Evolutionary conservation across 2,329 filamentous ascomycete species (phyloP), one percentile per base, ranked within the genome.

Genomic region (Microcyclospora pomicola): DNA sequence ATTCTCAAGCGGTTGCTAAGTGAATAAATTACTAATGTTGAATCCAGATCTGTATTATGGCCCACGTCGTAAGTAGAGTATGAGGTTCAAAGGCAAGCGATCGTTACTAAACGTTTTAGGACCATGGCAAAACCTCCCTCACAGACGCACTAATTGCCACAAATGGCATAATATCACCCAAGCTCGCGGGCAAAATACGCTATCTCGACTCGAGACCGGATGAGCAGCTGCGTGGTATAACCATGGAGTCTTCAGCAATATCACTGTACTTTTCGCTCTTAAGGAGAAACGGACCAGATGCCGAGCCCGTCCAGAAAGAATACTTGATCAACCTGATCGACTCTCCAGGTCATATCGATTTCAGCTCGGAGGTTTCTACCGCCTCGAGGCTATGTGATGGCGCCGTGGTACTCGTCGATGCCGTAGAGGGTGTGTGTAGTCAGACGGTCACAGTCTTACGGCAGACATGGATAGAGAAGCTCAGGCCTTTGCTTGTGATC

Each of bases 241-340:
- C 91, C n/a, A 98, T 98, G 91, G 91, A 98, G 61, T 96, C 91
- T 0, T 96, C 88, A 5, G 91, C 91, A 44, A 98, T 98, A 47
- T 96, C 91, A 0, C 69, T 98, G 27, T 92, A 82, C 63, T 98
- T 98, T 60, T 92, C 87, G 28, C 84, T 96, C 72, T 67, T 93
- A 38, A 74, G 87, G 49, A 75, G 84, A 49, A 67, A 75, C 29
- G 68, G 73, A 2, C 78, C 84, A 15, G 49, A 59, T 19, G 53
- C 56, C 6, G 39, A 49, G 33, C 58, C 59, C 0, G 72, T 79
- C 51, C 71, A 81, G 14, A 85, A 85, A 55, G 88, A 98, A 60
- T 95, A 94, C 56, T 70, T 98, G 44, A 84, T 98, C 64, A 98
- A 98, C 59, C 65, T 98, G 41, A 98, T 98, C 56, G 91, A 98